Conservation (phyloP, 441 rosid species). For the Jatropha multifida region DNA sequence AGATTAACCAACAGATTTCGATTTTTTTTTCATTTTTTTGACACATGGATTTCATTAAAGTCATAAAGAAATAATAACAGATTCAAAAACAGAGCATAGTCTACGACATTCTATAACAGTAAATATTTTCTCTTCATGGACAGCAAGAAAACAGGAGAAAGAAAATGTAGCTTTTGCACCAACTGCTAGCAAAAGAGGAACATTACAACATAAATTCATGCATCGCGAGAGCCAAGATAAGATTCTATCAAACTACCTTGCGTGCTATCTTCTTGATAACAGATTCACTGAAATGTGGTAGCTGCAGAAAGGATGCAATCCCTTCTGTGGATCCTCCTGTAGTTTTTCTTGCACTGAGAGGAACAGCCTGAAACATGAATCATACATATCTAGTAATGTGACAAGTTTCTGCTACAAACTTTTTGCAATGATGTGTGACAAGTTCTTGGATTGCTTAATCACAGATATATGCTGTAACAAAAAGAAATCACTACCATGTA, state of each 20-base stretch:
- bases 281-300: conserved; percentile 84
- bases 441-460: not conserved
- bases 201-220: conserved; percentile 9
- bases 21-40: not conserved
- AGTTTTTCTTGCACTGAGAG: conserved; percentile 91
- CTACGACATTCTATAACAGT: not conserved
- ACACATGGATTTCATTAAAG: not conserved
- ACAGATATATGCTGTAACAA: not conserved
- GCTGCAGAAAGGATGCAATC: conserved; percentile 86
- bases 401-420: conserved; percentile 6
- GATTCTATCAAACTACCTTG: conserved; percentile 51
- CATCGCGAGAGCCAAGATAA: conserved; percentile 2
- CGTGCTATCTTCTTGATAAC: conserved; percentile 81
- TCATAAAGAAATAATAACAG: not conserved
- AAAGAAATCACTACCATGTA: not conserved
- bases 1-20: not conserved
- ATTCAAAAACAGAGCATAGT: not conserved
- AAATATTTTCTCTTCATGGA: not conserved
- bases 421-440: not conserved
- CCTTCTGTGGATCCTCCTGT: conserved; percentile 89
- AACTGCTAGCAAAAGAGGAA: conserved; percentile 13
- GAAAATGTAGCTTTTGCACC: not conserved
- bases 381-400: not conserved
- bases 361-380: conserved; percentile 70
- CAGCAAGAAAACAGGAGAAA: not conserved